Base-by-base conservation (phyloP, 1,284 basidiomycete species). In the Irpex sp. region DNA sequence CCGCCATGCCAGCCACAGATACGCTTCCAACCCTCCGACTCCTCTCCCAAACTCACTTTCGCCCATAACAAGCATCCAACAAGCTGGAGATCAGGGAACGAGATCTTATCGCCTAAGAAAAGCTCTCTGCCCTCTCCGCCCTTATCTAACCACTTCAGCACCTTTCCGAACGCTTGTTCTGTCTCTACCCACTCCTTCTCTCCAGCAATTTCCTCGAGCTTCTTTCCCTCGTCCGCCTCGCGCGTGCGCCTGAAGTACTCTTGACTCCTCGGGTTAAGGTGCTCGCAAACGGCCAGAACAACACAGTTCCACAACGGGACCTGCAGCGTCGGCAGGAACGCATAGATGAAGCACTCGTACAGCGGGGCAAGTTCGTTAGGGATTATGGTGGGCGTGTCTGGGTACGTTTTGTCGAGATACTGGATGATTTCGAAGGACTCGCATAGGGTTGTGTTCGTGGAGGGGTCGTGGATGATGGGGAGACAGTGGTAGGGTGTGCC, bases 351-450 rank as follows among this genome's bases (percentile, higher is more conserved):
- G 9, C 63, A 66, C 47, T 63, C 46, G 47, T 63, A 61, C 35
- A 68, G 51, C 43, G 67, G 57, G 49, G 49, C 59, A n/a, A 66
- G 66, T 11, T 63, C 67, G 15, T 65, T 58, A 2, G 70, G 68
- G 26, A 66, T 57, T 15, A 69, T 54, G n/a, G 54, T 49, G 8
- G 66, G 66, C 47, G 64, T 68, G 37, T 65, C 57, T 26, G 69
- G 67, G 62, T 73, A 74, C 39, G 66, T 67, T 39, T 62, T 63
- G 59, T 74, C 73, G 57, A 74, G 69, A 58, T 71, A 72, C 57
- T 64, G 50, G 19, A 68, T 67, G 66, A 74, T 74, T 6, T 26
- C 50, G 13, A 59, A 46, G 11, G 71, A 73, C 56, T 71, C 70
- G n/a, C n/a, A 47, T 11, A 57, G 36, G 5, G 56, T 57, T 13